phyloP scores from a whole-genome alignment of 164 flowering plant species.

The Annona squamosa region DNA sequence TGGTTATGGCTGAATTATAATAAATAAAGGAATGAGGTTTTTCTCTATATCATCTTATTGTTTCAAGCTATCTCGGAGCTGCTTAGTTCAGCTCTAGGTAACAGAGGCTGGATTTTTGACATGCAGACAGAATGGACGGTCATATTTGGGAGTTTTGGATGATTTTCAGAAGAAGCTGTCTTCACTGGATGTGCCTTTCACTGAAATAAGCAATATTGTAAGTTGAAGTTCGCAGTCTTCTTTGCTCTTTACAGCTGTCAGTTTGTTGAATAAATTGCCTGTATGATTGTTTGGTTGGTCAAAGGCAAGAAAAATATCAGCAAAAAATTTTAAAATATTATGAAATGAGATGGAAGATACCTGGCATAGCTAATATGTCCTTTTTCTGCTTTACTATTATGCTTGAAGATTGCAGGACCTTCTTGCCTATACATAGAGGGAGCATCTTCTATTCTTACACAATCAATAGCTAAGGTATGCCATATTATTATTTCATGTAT shows the following conservation, averaged over 20 bases:
- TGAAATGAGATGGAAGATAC: neutral
- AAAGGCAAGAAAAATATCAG: neutral
- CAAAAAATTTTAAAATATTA: too few relatives aligned
- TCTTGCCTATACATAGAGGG: conserved; percentile 69
- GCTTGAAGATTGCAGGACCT: conserved; percentile 47
- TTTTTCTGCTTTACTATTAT: neutral
- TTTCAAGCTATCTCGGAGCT: neutral
- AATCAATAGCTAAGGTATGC: conserved; percentile 76
- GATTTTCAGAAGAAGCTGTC: conserved; percentile 35
- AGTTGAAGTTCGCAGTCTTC: conserved; percentile 25
- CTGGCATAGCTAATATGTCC: neutral
- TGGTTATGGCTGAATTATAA: neutral
- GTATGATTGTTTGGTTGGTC: neutral
- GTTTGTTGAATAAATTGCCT: neutral
- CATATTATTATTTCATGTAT: conserved; percentile 1
- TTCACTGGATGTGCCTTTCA: conserved; percentile 67
- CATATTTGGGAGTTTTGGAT: conserved; percentile 72
- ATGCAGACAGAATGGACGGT: conserved; percentile 82
- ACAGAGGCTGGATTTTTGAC: conserved; percentile 1
- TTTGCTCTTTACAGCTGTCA: neutral
- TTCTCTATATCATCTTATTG: neutral
- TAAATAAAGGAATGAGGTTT: neutral
- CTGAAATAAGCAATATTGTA: conserved; percentile 75
- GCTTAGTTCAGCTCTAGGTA: neutral
- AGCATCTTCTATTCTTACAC: conserved; percentile 61